These are phyloP conservation scores for Lantana camara DNA, from an alignment of 257 asterid species.

Conservation along the genomic window DNA sequence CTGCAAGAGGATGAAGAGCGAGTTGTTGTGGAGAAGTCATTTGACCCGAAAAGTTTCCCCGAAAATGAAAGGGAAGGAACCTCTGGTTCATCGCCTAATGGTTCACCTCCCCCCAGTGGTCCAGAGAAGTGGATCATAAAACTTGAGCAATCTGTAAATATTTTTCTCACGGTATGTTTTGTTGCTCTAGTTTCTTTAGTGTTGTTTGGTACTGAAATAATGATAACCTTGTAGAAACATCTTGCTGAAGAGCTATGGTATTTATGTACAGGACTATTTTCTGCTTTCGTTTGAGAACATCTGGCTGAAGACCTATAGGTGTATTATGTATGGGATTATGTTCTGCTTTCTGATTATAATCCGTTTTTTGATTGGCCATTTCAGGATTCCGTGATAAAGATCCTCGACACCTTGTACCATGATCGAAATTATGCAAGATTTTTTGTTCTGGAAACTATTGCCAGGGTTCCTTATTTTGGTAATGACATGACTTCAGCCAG, in stretches of 20 bases:
- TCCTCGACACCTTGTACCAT: constrained; percentile 80
- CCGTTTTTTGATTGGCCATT: constrained; percentile 28
- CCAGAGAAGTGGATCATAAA: constrained; percentile 67
- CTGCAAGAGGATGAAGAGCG: constrained; percentile 79
- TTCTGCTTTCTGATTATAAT: constrained; percentile 25
- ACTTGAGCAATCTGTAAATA: constrained; percentile 87
- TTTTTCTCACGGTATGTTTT: constrained; percentile 69
- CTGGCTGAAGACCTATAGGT: background rate
- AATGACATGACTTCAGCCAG: constrained; percentile 37
- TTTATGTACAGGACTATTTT: no score
- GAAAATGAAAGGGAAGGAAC: constrained; percentile 48
- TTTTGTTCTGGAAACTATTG: constrained; percentile 95
- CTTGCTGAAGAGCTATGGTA: no score
- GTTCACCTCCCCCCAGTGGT: constrained; percentile 49
- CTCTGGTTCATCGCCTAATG: constrained; percentile 39
- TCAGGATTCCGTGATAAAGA: constrained; percentile 91
- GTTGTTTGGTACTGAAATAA: no score
- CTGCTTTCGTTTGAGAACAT: constrained; percentile 5
- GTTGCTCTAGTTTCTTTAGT: no score
- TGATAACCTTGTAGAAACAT: no score
- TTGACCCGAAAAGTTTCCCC: constrained; percentile 60
- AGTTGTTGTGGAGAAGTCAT: constrained; percentile 69
- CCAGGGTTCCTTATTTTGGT: constrained; percentile 99
- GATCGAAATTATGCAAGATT: constrained; percentile 91
- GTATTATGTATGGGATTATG: background rate